Evolutionary conservation across 331 rosid species (phyloP).

Genomic region (Spiraea crenata): DNA sequence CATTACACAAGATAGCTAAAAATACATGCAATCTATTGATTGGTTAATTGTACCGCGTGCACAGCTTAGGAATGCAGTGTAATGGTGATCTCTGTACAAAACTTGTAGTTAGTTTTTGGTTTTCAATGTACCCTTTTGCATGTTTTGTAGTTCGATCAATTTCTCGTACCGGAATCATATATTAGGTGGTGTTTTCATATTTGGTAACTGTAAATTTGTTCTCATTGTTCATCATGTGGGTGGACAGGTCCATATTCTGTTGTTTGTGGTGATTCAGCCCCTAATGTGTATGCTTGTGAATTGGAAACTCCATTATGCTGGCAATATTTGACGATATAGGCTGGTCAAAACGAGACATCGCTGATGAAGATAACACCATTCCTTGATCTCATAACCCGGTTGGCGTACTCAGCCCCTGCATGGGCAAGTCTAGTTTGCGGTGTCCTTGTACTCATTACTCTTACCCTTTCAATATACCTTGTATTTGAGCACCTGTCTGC

Average conservation of each 20-base stretch:
- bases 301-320: constrained; percentile 30
- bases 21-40: background rate
- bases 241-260: constrained; percentile 20
- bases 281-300: constrained; percentile 17
- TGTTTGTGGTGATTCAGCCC: constrained; percentile 21
- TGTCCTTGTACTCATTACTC: constrained; percentile 60
- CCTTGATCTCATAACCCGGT: constrained; percentile 24
- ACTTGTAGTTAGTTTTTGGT: background rate
- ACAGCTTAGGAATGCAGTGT: background rate
- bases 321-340: constrained; percentile 25
- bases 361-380: constrained; percentile 47
- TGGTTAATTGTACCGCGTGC: background rate
- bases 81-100: constrained; percentile 4
- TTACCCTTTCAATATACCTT: constrained; percentile 75
- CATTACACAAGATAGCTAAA: background rate
- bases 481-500: constrained; percentile 91
- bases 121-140: background rate
- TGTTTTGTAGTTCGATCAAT: background rate
- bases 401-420: constrained; percentile 61
- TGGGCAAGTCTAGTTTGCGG: constrained; percentile 82
- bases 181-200: background rate
- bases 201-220: background rate
- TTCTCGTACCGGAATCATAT: background rate
- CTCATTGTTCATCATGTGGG: background rate
- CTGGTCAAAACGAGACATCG: constrained; percentile 20